Percentiles rank a stretch among this genome's conserved stretches.
These are phyloP conservation scores for Kwoniella heveanensis DNA, from an alignment of 768 basidiomycete genomes.

Conservation along the genomic window DNA sequence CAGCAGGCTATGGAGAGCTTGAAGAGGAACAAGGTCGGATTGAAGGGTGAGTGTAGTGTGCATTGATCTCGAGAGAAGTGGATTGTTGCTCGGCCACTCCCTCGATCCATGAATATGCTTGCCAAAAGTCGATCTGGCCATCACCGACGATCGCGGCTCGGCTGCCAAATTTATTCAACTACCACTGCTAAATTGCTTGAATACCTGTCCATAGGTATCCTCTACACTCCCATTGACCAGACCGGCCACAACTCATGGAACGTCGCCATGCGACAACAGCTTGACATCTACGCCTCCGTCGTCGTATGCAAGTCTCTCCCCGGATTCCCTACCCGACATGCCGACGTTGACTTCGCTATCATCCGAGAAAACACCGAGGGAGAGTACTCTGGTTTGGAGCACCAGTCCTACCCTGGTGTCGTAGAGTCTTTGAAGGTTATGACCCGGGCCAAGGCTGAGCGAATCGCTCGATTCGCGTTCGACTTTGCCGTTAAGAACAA, in stretches of 20 bases:
- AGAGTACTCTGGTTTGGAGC: conserved; percentile 97
- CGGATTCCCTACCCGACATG: conserved; percentile 92
- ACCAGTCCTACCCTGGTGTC: conserved; percentile 90
- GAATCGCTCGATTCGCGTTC: conserved; percentile 95
- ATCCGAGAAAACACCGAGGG: conserved; percentile 99
- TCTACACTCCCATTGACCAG: conserved; percentile 96
- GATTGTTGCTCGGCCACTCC: background rate
- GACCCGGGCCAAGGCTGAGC: conserved; percentile 90
- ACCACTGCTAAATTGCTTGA: background rate
- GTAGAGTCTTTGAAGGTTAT: conserved; percentile 98
- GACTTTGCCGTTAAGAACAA: conserved; percentile 98
- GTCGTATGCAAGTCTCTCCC: conserved; percentile 97
- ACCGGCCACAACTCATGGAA: conserved; percentile 99
- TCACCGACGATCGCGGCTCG: no score
- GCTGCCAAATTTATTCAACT: no score
- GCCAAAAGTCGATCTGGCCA: background rate
- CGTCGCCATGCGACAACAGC: conserved; percentile 97
- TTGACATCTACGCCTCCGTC: conserved; percentile 98
- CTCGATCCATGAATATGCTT: background rate
- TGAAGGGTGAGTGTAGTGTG: conserved; percentile 73
- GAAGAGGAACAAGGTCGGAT: conserved; percentile 94
- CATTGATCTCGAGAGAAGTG: no score
- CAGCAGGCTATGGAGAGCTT: conserved; percentile 97
- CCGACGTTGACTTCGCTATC: conserved; percentile 96
- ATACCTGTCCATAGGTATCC: conserved; percentile 68